Conservation (phyloP, 2,329 filamentous ascomycete species). For the Gaeumannomyces sp. region DNA sequence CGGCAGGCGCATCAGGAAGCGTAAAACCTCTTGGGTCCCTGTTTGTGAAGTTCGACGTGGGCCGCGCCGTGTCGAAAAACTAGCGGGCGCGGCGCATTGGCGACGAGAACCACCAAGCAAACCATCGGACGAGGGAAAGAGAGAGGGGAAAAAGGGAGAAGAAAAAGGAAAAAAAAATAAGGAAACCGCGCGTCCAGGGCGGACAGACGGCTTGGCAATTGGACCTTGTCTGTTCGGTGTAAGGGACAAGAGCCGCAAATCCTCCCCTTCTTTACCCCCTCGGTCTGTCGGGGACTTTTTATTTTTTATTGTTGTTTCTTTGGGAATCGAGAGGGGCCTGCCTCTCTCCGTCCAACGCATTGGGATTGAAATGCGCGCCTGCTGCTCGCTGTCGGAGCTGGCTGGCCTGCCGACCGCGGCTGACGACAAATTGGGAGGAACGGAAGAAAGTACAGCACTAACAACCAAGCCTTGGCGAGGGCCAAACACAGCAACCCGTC, state of each 20-base stretch:
- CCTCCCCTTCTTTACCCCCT: neutral
- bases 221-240: neutral
- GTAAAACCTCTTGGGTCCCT: slow-evolving; percentile 1
- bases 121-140: neutral
- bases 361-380: no score
- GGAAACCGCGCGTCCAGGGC: neutral
- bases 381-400: neutral
- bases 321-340: neutral
- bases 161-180: neutral
- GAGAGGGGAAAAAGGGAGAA: neutral
- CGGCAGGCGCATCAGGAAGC: neutral
- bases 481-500: neutral
- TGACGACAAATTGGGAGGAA: neutral
- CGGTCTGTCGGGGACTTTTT: neutral
- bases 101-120: neutral
- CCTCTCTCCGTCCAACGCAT: no score
- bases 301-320: no score
- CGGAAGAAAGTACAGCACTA: neutral
- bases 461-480: neutral
- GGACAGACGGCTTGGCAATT: neutral
- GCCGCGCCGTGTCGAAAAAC: neutral
- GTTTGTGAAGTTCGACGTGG: neutral
- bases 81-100: neutral
- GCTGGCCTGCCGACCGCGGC: no score
- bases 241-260: neutral